Conservation (phyloP, 129 eudicot genomes). For the Flaveria bidentis region DNA sequence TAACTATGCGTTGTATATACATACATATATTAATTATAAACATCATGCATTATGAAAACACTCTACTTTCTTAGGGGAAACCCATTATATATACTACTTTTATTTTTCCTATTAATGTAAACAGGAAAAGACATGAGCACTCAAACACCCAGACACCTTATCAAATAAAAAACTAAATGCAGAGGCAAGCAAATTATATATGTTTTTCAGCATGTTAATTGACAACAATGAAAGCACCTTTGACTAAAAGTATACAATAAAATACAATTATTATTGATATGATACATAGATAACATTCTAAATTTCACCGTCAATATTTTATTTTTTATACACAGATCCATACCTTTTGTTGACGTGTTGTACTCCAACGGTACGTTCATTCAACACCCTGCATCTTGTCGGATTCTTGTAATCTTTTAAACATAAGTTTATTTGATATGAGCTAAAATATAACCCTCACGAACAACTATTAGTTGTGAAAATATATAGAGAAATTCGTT, state of each 20-base stretch:
- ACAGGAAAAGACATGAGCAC: background rate
- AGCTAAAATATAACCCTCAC: no score
- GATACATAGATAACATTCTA: background rate
- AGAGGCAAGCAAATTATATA: background rate
- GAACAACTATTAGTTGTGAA: no score
- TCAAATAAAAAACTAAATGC: background rate
- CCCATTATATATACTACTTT: no score
- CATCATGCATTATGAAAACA: no score
- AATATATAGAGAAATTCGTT: no score
- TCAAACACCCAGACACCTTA: background rate
- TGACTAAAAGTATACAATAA: background rate
- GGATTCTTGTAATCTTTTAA: background rate
- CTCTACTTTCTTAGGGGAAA: no score
- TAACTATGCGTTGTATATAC: no score
- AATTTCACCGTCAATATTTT: background rate
- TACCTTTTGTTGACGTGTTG: background rate
- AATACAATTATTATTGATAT: background rate
- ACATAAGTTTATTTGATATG: no score
- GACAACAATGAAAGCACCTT: background rate
- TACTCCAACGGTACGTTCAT: conserved; percentile 11
- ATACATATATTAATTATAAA: no score
- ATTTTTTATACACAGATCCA: background rate
- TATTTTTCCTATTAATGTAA: no score
- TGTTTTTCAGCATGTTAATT: background rate
- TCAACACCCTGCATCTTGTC: conserved; percentile 5